Percentiles rank a stretch among this genome's conserved stretches.
phyloP scores from a whole-genome alignment of 2,329 filamentous ascomycete genomes.

The Xylaria sp. region DNA sequence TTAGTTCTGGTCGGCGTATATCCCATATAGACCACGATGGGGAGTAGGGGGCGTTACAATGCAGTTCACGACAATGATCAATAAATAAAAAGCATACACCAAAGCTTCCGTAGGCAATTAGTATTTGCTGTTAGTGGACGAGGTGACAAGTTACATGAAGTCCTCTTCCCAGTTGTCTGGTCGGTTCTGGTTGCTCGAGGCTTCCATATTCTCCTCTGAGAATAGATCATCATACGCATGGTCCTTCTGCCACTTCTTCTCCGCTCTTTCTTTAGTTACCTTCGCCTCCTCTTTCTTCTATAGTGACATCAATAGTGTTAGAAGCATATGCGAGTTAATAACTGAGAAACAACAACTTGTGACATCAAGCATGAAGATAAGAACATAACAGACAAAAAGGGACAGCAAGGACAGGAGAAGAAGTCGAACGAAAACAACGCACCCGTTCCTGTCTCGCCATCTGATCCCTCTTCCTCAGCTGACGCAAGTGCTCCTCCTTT shows the following conservation, averaged over 20 bases:
- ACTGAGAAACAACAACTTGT: neutral
- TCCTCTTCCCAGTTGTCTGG: constrained; percentile 84
- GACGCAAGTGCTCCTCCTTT: constrained; percentile 78
- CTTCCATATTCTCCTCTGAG: constrained; percentile 80
- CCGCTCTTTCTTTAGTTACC: constrained; percentile 80
- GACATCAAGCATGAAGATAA: too few relatives aligned
- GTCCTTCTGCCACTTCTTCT: constrained; percentile 95
- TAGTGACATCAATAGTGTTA: constrained; percentile 6
- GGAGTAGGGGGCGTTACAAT: neutral
- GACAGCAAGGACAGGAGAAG: neutral
- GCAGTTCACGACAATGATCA: neutral
- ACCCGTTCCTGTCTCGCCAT: constrained; percentile 71
- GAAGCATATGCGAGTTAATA: neutral
- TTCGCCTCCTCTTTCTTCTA: constrained; percentile 81
- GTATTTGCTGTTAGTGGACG: neutral
- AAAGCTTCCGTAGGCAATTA: neutral
- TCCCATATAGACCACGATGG: neutral
- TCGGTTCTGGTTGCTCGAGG: constrained; percentile 86
- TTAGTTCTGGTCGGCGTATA: neutral
- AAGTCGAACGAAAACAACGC: constrained; percentile 42
- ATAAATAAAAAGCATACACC: neutral
- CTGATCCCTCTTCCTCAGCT: constrained; percentile 77
- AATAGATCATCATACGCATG: constrained; percentile 97
- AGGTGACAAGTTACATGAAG: constrained; percentile 74
- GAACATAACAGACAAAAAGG: too few relatives aligned